Conservation (phyloP, 73 alveolate genomes). For the Symbiodinium pilosum region DNA sequence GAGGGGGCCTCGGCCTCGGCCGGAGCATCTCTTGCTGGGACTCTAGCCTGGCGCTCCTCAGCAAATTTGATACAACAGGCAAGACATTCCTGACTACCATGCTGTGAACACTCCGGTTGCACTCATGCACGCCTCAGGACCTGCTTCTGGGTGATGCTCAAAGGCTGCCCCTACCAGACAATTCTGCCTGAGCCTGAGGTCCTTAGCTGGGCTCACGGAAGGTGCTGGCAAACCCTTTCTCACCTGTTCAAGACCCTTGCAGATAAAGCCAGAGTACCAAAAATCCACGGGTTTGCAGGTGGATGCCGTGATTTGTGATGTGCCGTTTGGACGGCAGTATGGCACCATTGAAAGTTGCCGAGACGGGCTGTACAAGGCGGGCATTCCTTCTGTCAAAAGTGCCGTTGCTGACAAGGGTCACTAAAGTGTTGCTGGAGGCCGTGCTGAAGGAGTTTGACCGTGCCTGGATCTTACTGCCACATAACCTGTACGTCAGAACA, state of each 20-base stretch:
- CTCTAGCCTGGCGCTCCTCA: too few relatives aligned
- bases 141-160: slow-evolving; percentile 53
- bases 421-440: neutral
- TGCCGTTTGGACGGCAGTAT: slow-evolving; percentile 88
- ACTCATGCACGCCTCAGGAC: neutral
- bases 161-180: slow-evolving; percentile 46
- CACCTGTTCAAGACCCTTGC: neutral
- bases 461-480: neutral
- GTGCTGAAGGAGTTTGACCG: slow-evolving; percentile 45
- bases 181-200: neutral
- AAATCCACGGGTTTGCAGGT: neutral
- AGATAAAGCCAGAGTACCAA: too few relatives aligned
- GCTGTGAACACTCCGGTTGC: too few relatives aligned
- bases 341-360: slow-evolving; percentile 85
- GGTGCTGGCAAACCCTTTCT: neutral
- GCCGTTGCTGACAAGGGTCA: neutral
- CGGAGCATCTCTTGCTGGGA: too few relatives aligned
- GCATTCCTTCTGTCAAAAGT: neutral
- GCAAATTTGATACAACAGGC: too few relatives aligned
- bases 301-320: slow-evolving; percentile 56
- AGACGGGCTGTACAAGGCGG: slow-evolving; percentile 65
- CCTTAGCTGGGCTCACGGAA: neutral
- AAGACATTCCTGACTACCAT: too few relatives aligned
- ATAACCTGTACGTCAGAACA: too few relatives aligned
- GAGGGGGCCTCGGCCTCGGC: too few relatives aligned